Evolutionary conservation across 257 asterid genomes (phyloP), one percentile per base, ranked within the genome.

Genomic region (Schizonepeta tenuifolia): DNA sequence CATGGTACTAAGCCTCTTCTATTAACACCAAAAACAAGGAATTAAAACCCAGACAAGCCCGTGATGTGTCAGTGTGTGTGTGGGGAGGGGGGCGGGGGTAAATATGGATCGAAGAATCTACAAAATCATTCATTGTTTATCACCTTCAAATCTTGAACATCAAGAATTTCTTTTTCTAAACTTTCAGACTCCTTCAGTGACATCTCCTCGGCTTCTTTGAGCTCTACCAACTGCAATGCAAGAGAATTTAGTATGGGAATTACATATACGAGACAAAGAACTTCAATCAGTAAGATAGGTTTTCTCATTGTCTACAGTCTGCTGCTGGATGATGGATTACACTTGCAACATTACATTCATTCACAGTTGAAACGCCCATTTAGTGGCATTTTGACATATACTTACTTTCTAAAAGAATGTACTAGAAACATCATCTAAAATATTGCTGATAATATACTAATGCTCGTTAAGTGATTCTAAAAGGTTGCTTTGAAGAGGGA

Each of bases 91-190:
- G 6, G 41, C 10, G 69, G 12, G 62, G 28, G 33, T n/a, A 31
- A 31, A 5, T 31, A 53, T 7, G n/a, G 46, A 40, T 49, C n/a
- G 54, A 57, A 14, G 49, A 53, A 66, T n/a, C 9, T 33, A 61
- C 36, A 35, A 13, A 54, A 51, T 36, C 14, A 33, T 44, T 36
- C 14, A 33, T 44, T 15, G 20, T 46, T 9, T 9, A 60, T 76
- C 75, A 88, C 97, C 97, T 88, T 90, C 89, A 90, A 53, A 65
- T 93, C 98, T 77, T 93, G 92, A 67, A 89, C 92, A 2, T 93
- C 98, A 7, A 88, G 95, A 77, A 93, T 81, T 83, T 93, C 98
- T 73, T 87, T 93, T 58, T 93, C 97, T 80, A 90, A 24, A 81
- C 96, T 93, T 77, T 86, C 96, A 47, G 97, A 87, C 74, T 90